Percentiles rank a stretch among this genome's conserved stretches.
Evolutionary conservation across 1,139 yeast genomes (phyloP).

Genomic region (Geotrichum fermentans): DNA sequence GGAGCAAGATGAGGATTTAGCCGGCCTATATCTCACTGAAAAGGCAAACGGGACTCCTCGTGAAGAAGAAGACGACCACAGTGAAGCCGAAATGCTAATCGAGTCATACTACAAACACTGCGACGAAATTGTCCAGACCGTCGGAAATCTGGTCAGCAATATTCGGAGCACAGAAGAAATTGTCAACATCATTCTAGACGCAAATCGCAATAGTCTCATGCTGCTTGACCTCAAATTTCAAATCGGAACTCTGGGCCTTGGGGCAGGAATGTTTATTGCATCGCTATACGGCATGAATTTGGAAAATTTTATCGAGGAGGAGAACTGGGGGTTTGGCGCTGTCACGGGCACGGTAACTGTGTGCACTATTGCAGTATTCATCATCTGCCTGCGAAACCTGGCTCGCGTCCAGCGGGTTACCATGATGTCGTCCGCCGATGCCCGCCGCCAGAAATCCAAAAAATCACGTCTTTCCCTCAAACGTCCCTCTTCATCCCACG

Average conservation of each 20-base stretch:
- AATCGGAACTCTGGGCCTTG: conserved; percentile 80
- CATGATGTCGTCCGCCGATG: conserved; percentile 45
- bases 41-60: conserved; percentile 37
- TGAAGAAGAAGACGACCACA: conserved; percentile 44
- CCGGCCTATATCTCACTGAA: conserved; percentile 72
- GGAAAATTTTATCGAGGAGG: conserved; percentile 84
- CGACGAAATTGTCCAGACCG: conserved; percentile 93
- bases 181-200: conserved; percentile 87
- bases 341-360: conserved; percentile 50
- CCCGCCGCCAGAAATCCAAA: background rate
- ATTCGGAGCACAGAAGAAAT: conserved; percentile 94
- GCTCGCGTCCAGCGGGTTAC: conserved; percentile 58
- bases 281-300: conserved; percentile 96
- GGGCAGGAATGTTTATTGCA: conserved; percentile 73
- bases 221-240: conserved; percentile 81
- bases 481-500: background rate
- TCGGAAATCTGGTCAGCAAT: conserved; percentile 76
- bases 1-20: conserved; percentile 88
- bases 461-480: background rate
- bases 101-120: conserved; percentile 93
- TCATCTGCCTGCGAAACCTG: conserved; percentile 44
- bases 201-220: conserved; percentile 93
- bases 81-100: conserved; percentile 76
- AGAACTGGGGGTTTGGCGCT: conserved; percentile 58
- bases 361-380: conserved; percentile 41